These are phyloP conservation scores for Eudorina sp. DNA, from an alignment of 139 green algal species.

Conservation along the genomic window DNA sequence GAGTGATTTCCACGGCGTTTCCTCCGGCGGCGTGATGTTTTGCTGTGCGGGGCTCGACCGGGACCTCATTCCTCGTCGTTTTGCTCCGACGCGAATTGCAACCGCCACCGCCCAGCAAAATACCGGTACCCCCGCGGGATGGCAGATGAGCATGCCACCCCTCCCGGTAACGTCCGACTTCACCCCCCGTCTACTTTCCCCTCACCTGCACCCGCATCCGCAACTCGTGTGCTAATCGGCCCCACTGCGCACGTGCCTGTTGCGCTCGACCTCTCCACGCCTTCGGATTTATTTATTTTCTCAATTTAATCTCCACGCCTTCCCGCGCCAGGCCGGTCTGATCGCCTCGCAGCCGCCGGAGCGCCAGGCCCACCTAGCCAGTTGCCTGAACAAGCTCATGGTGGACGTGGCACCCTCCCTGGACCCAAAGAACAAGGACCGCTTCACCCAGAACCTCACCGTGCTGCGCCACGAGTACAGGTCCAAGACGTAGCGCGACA, in stretches of 20 bases:
- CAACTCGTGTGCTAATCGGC: too few species aligned
- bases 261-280: too few species aligned
- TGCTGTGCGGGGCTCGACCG: too few species aligned
- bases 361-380: conserved; percentile 71
- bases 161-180: background rate
- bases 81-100: too few species aligned
- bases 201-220: background rate
- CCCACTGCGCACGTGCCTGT: too few species aligned
- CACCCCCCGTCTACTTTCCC: background rate
- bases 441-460: conserved; percentile 98
- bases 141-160: background rate
- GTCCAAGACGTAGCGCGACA: conserved; percentile 58
- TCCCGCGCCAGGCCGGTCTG: conserved; percentile 61
- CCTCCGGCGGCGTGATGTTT: too few species aligned
- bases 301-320: background rate
- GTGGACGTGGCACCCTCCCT: conserved; percentile 87
- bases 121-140: background rate
- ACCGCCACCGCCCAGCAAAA: too few species aligned
- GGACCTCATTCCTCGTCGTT: too few species aligned
- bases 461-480: conserved; percentile 94
- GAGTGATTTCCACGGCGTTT: too few species aligned
- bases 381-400: conserved; percentile 96
- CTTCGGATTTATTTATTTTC: too few species aligned
- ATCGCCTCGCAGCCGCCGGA: conserved; percentile 78
- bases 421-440: conserved; percentile 97